Evolutionary conservation across 2,329 filamentous ascomycete genomes (phyloP), one percentile per base, ranked within the genome.

Genomic region (Elsinoe arachidis): DNA sequence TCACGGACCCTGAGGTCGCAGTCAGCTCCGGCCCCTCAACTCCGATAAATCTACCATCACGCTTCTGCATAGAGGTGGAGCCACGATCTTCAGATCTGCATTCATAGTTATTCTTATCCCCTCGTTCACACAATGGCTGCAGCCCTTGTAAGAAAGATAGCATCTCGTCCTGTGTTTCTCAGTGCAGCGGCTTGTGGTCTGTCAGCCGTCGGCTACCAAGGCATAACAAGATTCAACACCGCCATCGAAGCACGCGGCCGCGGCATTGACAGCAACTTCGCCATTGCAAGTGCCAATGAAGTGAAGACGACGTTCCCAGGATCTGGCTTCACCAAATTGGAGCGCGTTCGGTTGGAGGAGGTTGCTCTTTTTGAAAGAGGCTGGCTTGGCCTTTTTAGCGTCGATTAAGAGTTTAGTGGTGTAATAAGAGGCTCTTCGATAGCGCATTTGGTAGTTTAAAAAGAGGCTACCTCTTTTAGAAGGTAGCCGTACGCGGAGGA

Each of bases 321-420:
- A 6, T 60, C 58, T 12, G 66, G 67, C 2, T 77, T 81, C 63
- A 69, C 76, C 2, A 75, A 72, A 2, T 68, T 83, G n/a, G n/a
- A n/a, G n/a, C n/a, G n/a, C n/a, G n/a, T n/a, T n/a, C n/a, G n/a
- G n/a, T n/a, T n/a, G n/a, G n/a, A n/a, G n/a, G n/a, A n/a, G n/a
- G n/a, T n/a, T n/a, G n/a, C n/a, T n/a, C n/a, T n/a, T n/a, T n/a
- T n/a, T n/a, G n/a, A n/a, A n/a, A n/a, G n/a, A n/a, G n/a, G n/a
- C n/a, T n/a, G n/a, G n/a, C n/a, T n/a, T n/a, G n/a, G n/a, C n/a
- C n/a, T n/a, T n/a, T n/a, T n/a, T n/a, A n/a, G n/a, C n/a, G n/a
- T n/a, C n/a, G n/a, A n/a, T n/a, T n/a, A n/a, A n/a, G n/a, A n/a
- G n/a, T n/a, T n/a, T n/a, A n/a, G n/a, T n/a, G n/a, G n/a, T n/a